Conservation (phyloP, 208 protist genomes). For the Crithidia bombi region DNA sequence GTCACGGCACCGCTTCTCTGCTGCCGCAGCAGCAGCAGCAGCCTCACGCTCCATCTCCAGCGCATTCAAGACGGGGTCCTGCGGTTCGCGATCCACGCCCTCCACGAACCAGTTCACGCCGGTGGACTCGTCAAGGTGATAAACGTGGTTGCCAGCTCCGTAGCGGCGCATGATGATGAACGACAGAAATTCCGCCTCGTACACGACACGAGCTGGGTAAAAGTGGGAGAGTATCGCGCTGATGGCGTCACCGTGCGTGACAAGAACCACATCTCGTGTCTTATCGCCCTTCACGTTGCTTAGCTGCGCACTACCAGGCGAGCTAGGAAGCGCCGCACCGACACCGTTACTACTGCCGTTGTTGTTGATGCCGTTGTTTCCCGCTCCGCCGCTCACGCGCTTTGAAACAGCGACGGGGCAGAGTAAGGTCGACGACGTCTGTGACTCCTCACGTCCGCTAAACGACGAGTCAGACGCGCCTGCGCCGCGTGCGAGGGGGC, state of each 20-base stretch:
- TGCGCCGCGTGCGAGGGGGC: neutral
- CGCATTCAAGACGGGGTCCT: conserved; percentile 24
- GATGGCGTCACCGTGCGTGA: conserved; percentile 86
- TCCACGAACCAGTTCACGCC: conserved; percentile 72
- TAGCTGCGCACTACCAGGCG: neutral
- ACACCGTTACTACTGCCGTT: neutral
- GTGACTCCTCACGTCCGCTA: neutral
- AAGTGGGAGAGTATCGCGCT: conserved; percentile 59
- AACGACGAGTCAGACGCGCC: neutral
- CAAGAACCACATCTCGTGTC: conserved; percentile 51
- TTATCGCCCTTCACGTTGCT: neutral
- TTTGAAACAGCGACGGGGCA: conserved; percentile 9
- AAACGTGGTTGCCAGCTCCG: conserved; percentile 33
- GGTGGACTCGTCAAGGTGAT: conserved; percentile 46
- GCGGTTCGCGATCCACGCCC: conserved; percentile 43
- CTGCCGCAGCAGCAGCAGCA: neutral
- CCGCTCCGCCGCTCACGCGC: neutral
- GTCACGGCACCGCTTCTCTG: neutral
- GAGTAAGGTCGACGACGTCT: neutral
- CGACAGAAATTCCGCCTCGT: conserved; percentile 77
- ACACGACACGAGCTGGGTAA: conserved; percentile 74
- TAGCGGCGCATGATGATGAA: conserved; percentile 67
- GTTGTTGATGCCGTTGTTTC: conserved; percentile 5
- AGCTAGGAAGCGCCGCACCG: neutral
- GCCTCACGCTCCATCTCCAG: conserved; percentile 22